Conservation (phyloP, 2,329 filamentous ascomycete genomes). For the Cordyceps cateniannulata region DNA sequence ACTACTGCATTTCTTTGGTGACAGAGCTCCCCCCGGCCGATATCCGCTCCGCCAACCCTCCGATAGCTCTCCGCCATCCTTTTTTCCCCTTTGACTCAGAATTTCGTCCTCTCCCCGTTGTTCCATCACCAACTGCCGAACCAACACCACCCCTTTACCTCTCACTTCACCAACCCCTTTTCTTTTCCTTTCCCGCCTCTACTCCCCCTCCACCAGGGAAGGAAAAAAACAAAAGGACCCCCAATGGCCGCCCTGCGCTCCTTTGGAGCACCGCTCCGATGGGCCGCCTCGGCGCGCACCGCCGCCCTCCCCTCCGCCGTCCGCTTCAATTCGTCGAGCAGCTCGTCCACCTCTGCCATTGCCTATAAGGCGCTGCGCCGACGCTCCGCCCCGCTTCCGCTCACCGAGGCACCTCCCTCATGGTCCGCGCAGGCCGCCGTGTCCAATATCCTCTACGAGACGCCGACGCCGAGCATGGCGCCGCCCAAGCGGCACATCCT, state of each 20-base stretch:
- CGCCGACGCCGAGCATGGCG: conserved; percentile 71
- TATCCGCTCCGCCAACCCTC: conserved; percentile 8
- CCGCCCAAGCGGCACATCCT: conserved; percentile 93
- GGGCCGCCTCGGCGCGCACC: conserved; percentile 24
- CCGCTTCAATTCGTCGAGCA: conserved; percentile 39
- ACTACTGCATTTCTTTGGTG: not conserved
- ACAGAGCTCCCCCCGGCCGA: not conserved
- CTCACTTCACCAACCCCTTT: not conserved
- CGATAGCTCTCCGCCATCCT: conserved; percentile 11
- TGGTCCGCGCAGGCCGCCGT: conserved; percentile 93
- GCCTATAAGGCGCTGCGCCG: conserved; percentile 96
- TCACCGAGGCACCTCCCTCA: conserved; percentile 65
- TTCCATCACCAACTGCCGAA: not conserved
- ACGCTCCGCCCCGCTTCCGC: conserved; percentile 78
- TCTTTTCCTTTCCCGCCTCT: not conserved
- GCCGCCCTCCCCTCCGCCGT: conserved; percentile 19
- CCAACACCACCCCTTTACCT: not conserved
- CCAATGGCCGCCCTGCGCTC: conserved; percentile 41
- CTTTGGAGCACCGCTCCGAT: conserved; percentile 34
- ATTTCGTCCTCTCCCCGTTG: not conserved
- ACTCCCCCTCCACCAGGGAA: not conserved
- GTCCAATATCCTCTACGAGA: conserved; percentile 98
- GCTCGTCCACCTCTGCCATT: conserved; percentile 81
- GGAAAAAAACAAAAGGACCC: not conserved
- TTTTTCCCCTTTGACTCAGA: conserved; percentile 8